Percentiles rank a stretch among this genome's conserved stretches.
Conservation (phyloP, 2,329 filamentous ascomycete genomes). For the Paraphaeosphaeria minitans region DNA sequence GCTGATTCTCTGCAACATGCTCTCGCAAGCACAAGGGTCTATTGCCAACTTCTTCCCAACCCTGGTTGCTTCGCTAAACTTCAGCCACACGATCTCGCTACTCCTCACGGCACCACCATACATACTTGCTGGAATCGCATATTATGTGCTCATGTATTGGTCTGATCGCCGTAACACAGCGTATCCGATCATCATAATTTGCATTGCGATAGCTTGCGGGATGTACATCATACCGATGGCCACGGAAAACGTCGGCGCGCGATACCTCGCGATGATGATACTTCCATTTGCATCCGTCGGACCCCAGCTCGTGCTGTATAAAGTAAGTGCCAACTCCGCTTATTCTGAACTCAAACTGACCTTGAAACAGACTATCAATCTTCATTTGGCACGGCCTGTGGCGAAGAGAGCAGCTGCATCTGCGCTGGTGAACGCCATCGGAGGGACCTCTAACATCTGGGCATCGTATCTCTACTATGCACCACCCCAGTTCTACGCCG, state of each 20-base stretch:
- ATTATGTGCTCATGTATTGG: slow-evolving; percentile 46
- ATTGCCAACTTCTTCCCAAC: slow-evolving; percentile 57
- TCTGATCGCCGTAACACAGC: slow-evolving; percentile 52
- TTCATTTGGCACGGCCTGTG: slow-evolving; percentile 27
- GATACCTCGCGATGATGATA: slow-evolving; percentile 41
- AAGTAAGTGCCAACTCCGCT: neutral
- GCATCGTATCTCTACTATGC: slow-evolving; percentile 31
- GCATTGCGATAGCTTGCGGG: slow-evolving; percentile 39
- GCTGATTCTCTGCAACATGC: slow-evolving; percentile 64
- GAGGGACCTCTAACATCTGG: slow-evolving; percentile 29
- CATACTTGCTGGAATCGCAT: slow-evolving; percentile 58
- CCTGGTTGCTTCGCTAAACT: slow-evolving; percentile 60
- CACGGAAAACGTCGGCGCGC: slow-evolving; percentile 36
- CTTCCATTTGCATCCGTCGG: slow-evolving; percentile 29
- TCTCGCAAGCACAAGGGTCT: slow-evolving; percentile 63
- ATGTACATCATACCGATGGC: slow-evolving; percentile 46
- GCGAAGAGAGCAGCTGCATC: slow-evolving; percentile 29
- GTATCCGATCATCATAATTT: slow-evolving; percentile 49
- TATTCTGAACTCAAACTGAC: no score
- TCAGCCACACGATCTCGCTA: slow-evolving; percentile 58
- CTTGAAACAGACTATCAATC: slow-evolving; percentile 22
- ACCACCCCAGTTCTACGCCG: slow-evolving; percentile 28
- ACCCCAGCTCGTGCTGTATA: slow-evolving; percentile 27
- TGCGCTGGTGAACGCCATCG: slow-evolving; percentile 27
- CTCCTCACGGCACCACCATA: slow-evolving; percentile 64